Evolutionary conservation across 768 basidiomycete genomes (phyloP).

Genomic region (Lepiota venenata): DNA sequence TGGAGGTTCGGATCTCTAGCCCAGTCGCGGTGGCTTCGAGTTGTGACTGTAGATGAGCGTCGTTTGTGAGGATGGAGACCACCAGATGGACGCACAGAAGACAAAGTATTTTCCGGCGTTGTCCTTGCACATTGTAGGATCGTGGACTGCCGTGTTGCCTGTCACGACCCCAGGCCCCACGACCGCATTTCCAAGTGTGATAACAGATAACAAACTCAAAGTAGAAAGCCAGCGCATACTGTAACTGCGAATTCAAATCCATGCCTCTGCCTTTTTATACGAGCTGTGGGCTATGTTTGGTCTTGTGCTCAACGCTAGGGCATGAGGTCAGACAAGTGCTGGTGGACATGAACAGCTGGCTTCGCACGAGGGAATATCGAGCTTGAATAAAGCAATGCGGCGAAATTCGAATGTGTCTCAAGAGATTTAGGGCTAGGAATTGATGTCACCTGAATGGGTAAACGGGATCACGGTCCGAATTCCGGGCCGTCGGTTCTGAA

Average conservation of each 20-base stretch:
- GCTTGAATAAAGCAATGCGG: not conserved
- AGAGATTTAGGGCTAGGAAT: not conserved
- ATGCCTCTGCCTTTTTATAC: not conserved
- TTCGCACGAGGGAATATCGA: not conserved
- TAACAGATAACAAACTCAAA: constrained; percentile 14
- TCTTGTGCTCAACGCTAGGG: not conserved
- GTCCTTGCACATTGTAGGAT: constrained; percentile 51
- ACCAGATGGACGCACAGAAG: constrained; percentile 33
- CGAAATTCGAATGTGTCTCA: constrained; percentile 8
- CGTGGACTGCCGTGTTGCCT: constrained; percentile 41
- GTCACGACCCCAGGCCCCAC: constrained; percentile 36
- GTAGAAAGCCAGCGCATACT: constrained; percentile 17
- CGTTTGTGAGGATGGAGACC: not conserved
- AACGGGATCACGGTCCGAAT: not conserved
- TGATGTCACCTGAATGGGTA: constrained; percentile 2
- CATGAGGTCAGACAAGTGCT: not conserved
- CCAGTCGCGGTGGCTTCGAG: constrained; percentile 39
- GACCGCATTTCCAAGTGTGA: constrained; percentile 20
- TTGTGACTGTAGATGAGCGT: not conserved
- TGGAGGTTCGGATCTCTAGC: constrained; percentile 47
- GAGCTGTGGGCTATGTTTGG: not conserved
- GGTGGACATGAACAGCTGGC: not conserved
- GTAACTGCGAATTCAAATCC: constrained; percentile 41
- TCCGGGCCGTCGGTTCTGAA: too few species aligned
- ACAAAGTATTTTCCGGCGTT: constrained; percentile 42